Base-by-base conservation (phyloP, 768 basidiomycete species). In the Kondoa malvinella region DNA sequence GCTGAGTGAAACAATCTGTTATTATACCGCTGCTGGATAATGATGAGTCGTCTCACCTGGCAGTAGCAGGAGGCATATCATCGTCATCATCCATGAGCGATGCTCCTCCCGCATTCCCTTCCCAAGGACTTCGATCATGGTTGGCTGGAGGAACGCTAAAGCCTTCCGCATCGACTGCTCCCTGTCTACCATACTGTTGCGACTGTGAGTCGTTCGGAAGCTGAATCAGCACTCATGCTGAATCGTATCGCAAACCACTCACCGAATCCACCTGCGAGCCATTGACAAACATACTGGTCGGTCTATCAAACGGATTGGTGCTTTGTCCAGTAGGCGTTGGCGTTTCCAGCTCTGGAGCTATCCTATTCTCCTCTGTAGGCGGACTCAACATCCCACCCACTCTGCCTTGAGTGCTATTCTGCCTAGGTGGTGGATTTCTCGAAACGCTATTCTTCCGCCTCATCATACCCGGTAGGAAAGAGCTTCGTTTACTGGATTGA, bases 141-240 rank as follows among this genome's bases (percentile, higher is more conserved):
- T 79, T 77, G 0, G 75, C 71, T 2, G 79, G 79, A 12, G 79
- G 76, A 1, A 79, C 74, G 3, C 77, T 76, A 74, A 76, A 80
- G 1, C 79, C 79, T 56, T 79, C 78, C 1, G 72, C 73, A 34
- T 80, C 79, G 21, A 79, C 77, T 0, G 67, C 26, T 33, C 12
- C 57, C 33, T 14, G 12, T 15, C 25, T n/a, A 60, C 25, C n/a
- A n/a, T n/a, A n/a, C n/a, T n/a, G n/a, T n/a, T n/a, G n/a, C n/a
- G n/a, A n/a, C n/a, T n/a, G n/a, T n/a, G n/a, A n/a, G n/a, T n/a
- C n/a, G n/a, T n/a, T n/a, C n/a, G n/a, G n/a, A n/a, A n/a, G n/a
- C n/a, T n/a, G n/a, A n/a, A n/a, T n/a, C n/a, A n/a, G n/a, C n/a
- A n/a, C n/a, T n/a, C n/a, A n/a, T n/a, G n/a, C n/a, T n/a, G n/a